Percentiles rank a stretch among this genome's conserved stretches.
Evolutionary conservation across 2,329 filamentous ascomycete genomes (phyloP).

Genomic region (Aspergillus pseudonomiae): DNA sequence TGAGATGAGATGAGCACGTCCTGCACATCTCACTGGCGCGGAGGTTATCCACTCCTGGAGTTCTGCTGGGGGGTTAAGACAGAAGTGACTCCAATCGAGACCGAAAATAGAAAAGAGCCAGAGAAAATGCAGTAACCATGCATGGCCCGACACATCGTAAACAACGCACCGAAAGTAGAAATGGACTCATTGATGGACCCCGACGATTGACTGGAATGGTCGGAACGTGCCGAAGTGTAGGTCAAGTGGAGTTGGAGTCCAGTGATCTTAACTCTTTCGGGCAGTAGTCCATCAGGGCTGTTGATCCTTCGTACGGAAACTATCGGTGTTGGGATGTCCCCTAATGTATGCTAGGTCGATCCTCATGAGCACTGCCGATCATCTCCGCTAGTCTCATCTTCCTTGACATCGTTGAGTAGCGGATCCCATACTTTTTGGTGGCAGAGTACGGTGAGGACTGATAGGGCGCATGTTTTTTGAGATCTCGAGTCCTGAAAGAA

Average conservation of each 20-base stretch:
- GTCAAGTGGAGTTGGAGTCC: background rate
- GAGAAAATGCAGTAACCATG: background rate
- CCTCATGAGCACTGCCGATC: conserved; percentile 17
- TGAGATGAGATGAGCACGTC: background rate
- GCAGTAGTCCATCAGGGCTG: conserved; percentile 1
- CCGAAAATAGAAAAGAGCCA: background rate
- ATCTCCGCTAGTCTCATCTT: conserved; percentile 17
- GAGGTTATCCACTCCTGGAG: background rate
- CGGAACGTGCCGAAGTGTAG: conserved; percentile 20
- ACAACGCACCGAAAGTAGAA: background rate
- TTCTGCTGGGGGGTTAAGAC: conserved; percentile 4
- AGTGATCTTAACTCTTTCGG: background rate
- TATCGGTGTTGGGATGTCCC: background rate
- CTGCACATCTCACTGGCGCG: conserved; percentile 11
- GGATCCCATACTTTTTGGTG: background rate
- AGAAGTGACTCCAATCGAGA: background rate
- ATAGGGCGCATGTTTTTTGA: background rate
- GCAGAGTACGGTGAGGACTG: conserved; percentile 4
- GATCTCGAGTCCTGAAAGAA: conserved; percentile 1
- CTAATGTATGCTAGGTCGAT: conserved; percentile 25
- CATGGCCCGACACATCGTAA: background rate
- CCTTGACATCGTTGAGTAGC: conserved; percentile 15
- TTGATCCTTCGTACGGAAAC: background rate
- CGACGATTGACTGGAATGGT: conserved; percentile 3
- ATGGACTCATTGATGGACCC: background rate